phyloP scores from a whole-genome alignment of 345 rosid species.

The Euclidium syriacum region DNA sequence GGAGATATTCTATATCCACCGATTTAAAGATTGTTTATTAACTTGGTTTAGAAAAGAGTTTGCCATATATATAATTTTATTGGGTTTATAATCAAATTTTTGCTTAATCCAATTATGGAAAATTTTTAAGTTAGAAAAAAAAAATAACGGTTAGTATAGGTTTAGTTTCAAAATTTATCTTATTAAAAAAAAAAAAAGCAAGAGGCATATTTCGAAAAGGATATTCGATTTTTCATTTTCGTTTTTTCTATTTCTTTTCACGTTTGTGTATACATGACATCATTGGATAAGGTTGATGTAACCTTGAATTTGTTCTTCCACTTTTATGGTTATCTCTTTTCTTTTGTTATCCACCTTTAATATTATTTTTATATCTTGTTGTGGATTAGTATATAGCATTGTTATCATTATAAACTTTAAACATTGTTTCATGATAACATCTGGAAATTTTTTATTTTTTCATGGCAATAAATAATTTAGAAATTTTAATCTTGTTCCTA shows the following conservation, averaged over 20 bases:
- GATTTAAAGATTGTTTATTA: too few relatives aligned
- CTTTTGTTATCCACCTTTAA: slow-evolving; percentile 18
- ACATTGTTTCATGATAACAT: background rate
- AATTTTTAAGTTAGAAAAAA: too few relatives aligned
- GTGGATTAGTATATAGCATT: background rate
- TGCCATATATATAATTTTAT: too few relatives aligned
- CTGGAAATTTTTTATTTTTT: background rate
- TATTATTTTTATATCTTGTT: slow-evolving; percentile 2
- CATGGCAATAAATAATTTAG: background rate
- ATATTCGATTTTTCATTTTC: slow-evolving; percentile 12
- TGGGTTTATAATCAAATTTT: too few relatives aligned
- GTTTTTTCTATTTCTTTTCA: background rate
- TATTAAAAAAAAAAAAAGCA: too few relatives aligned
- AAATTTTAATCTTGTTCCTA: background rate
- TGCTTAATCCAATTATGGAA: too few relatives aligned
- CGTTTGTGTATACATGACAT: slow-evolving; percentile 10
- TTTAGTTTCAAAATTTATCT: too few relatives aligned
- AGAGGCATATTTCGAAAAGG: slow-evolving; percentile 20
- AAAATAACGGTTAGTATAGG: too few relatives aligned
- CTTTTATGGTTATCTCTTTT: slow-evolving; percentile 6
- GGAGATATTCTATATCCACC: too few relatives aligned
- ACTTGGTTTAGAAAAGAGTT: too few relatives aligned
- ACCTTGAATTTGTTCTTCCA: slow-evolving; percentile 19
- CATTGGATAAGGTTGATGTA: slow-evolving; percentile 32
- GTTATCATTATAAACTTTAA: background rate